Percentiles rank a stretch among this genome's conserved stretches.
These are phyloP conservation scores for Calycina herbarum DNA, from an alignment of 2,329 filamentous ascomycete genomes.

Conservation along the genomic window DNA sequence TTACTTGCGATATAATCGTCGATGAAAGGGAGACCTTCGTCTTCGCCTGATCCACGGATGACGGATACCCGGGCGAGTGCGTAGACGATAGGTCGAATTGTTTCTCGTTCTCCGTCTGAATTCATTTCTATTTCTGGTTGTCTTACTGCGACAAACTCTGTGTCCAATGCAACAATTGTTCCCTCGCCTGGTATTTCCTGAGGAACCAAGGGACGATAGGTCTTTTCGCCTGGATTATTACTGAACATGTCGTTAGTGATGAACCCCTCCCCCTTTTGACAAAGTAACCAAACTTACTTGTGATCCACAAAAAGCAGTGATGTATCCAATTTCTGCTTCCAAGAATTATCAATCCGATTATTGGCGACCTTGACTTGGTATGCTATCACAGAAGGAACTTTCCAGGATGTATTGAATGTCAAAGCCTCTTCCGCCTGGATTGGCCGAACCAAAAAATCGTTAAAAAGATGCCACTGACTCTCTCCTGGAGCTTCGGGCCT, in stretches of 20 bases:
- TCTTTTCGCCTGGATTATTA: slow-evolving; percentile 47
- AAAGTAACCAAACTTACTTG: slow-evolving; percentile 42
- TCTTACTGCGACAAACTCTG: slow-evolving; percentile 91
- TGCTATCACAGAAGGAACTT: slow-evolving; percentile 81
- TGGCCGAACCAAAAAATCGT: slow-evolving; percentile 88
- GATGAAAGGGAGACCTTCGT: slow-evolving; percentile 85
- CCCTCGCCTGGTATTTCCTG: slow-evolving; percentile 68
- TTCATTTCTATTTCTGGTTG: slow-evolving; percentile 96
- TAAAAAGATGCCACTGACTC: slow-evolving; percentile 92
- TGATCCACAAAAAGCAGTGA: slow-evolving; percentile 77
- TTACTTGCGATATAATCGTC: slow-evolving; percentile 95
- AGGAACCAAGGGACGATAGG: slow-evolving; percentile 59
- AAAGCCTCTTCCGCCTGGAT: slow-evolving; percentile 81
- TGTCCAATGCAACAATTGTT: slow-evolving; percentile 85
- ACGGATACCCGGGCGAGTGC: slow-evolving; percentile 93
- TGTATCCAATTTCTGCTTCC: slow-evolving; percentile 83
- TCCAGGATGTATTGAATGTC: slow-evolving; percentile 89
- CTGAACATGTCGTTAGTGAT: slow-evolving; percentile 34
- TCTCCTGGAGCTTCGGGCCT: slow-evolving; percentile 57
- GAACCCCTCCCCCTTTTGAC: not conserved
- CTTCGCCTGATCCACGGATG: slow-evolving; percentile 73
- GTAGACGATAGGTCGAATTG: slow-evolving; percentile 85
- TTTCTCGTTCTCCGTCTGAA: slow-evolving; percentile 87
- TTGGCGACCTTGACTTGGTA: slow-evolving; percentile 82
- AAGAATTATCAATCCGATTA: slow-evolving; percentile 79